Evolutionary conservation across 257 asterid species (phyloP).

Genomic region (Prunella vulgaris): DNA sequence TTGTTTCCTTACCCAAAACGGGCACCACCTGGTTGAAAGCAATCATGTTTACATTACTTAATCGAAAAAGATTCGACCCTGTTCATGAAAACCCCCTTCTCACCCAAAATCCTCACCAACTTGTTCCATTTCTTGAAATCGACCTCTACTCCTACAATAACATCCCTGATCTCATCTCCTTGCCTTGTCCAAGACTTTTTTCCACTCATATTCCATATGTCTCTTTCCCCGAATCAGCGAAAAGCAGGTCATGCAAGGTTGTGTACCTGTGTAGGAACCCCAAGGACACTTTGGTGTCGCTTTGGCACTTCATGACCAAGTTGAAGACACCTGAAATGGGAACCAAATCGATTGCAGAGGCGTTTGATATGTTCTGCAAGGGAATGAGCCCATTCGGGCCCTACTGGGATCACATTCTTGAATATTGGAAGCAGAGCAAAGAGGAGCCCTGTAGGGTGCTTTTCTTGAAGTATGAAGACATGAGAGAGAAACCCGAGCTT

Average conservation of each 20-base stretch:
- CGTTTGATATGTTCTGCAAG: conserved; percentile 17
- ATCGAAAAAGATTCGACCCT: background rate
- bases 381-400: conserved; percentile 27
- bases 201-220: conserved; percentile 22
- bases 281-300: conserved; percentile 32
- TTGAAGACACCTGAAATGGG: conserved; percentile 15
- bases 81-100: background rate
- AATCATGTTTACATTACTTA: no score
- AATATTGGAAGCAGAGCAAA: conserved; percentile 24
- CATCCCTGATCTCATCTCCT: conserved; percentile 9
- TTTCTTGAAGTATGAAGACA: conserved; percentile 26
- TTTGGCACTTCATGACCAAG: conserved; percentile 30
- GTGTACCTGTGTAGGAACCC: conserved; percentile 33
- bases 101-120: background rate
- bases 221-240: conserved; percentile 17
- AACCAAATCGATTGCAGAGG: conserved; percentile 2
- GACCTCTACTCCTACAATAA: background rate
- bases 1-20: no score
- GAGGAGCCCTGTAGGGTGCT: conserved; percentile 1
- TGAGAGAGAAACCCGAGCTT: conserved; percentile 18
- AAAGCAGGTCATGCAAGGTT: conserved; percentile 10
- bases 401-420: conserved; percentile 13
- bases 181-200: conserved; percentile 17
- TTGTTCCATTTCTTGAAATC: background rate
- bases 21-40: no score